Conservation (phyloP, 345 rosid genomes). For the Bruguiera parviflora region DNA sequence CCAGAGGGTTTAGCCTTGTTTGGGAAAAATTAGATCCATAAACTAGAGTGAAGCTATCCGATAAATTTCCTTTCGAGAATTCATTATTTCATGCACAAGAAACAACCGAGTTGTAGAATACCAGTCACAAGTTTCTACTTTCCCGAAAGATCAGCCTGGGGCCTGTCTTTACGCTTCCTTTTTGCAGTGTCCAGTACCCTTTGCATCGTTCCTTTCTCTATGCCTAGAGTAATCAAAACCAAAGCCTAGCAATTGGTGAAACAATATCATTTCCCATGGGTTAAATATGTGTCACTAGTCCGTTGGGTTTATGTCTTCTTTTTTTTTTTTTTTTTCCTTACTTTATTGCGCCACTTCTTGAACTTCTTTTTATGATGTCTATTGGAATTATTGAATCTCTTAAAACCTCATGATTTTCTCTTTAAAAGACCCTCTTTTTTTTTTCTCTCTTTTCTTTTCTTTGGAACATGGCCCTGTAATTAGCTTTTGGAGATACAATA, state of each 20-base stretch:
- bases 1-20: no score
- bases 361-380: slow-evolving; percentile 49
- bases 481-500: slow-evolving; percentile 27
- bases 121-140: slow-evolving; percentile 1
- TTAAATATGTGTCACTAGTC: slow-evolving; percentile 25
- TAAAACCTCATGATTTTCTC: slow-evolving; percentile 20
- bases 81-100: no score
- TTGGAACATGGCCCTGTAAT: slow-evolving; percentile 33
- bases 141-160: slow-evolving; percentile 25
- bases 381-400: slow-evolving; percentile 33
- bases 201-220: slow-evolving; percentile 14
- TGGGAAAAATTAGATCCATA: no score
- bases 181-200: slow-evolving; percentile 16
- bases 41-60: no score
- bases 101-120: background rate
- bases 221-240: slow-evolving; percentile 22
- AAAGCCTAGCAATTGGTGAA: slow-evolving; percentile 11
- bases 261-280: slow-evolving; percentile 15
- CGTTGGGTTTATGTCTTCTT: slow-evolving; percentile 15
- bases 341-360: slow-evolving; percentile 45
- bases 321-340: background rate
- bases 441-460: background rate
- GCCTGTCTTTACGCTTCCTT: slow-evolving; percentile 28
- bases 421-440: background rate
- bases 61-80: no score